Evolutionary conservation across 2,329 filamentous ascomycete genomes (phyloP), one percentile per base, ranked within the genome.

Genomic region (Pezicula rhizophila): DNA sequence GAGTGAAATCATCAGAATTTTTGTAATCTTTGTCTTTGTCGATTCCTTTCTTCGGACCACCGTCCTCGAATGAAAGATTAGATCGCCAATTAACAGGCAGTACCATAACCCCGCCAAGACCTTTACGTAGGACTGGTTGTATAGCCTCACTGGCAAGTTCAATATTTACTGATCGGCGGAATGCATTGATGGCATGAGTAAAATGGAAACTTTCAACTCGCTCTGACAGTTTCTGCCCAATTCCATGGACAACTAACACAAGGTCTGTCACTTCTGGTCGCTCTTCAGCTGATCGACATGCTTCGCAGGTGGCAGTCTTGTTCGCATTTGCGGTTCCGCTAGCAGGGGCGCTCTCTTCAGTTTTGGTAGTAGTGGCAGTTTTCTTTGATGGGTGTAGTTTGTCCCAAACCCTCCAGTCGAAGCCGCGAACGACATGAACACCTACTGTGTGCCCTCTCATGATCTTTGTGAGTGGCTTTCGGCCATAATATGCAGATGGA

Each of bases 141-240:
- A 96, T 84, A 8, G 77, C 74, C 2, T 86, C 80, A 31, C 78
- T 87, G 26, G 80, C 79, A 35, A 96, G 76, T 63, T 99, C 91
- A 44, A 91, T 74, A 57, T 96, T 96, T 49, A 97, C 79, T 17
- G 89, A 83, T 51, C 91, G 79, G 11, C 93, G 82, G 58, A 99
- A 93, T 0, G 84, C 80, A 62, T 96, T 97, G 64, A 97, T 92
- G 5, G 90, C 88, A 65, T 97, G 92, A 0, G 93, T 99, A 60
- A 99, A 99, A 66, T 97, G 89, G 60, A 91, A 99, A 59, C 89
- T 96, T 66, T 97, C 92, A 52, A 97, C 89, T 11, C 91, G 78
- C 64, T 99, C 90, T 0, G 91, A 95, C 44, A 97, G 77, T 65
- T 99, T 97, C 66, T 99, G 93, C 0, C 93, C 93, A 55, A 99